Base-by-base conservation (phyloP, 1,284 basidiomycete species). In the Melanopsichium pennsylvanicum region DNA sequence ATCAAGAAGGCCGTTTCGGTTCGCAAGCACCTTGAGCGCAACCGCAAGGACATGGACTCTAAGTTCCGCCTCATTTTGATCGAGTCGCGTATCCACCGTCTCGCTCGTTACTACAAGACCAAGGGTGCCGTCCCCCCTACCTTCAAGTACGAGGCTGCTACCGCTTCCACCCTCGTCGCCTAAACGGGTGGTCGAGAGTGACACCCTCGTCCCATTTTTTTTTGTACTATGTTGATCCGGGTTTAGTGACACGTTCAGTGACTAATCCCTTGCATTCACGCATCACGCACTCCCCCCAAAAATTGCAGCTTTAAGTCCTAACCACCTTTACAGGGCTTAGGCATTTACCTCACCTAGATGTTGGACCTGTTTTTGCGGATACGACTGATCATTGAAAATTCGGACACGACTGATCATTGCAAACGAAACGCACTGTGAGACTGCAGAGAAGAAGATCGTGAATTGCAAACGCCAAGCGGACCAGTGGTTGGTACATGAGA, bases 1-100 rank as follows among this genome's bases (percentile, higher is more conserved):
- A 90, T 97, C 88, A 97, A 97, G 90, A 97, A 97, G 89, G 95
- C 95, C 83, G 94, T 97, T 82, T 87, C 91, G 76, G 92, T 98
- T 82, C 93, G 95, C 85, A 97, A 97, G 88, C 95, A 97, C 85
- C 88, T 98, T 78, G 93, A 97, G 85, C 87, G 88, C 80, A 97
- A 97, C 91, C 90, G 95, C 83, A 96, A 94, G 84, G 95, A 71
- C 60, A 68, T 70, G 66, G 93, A 86, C 82, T 93, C 91, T 85
- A 97, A 97, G 86, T 97, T 97, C 84, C 84, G 82, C 70, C 82
- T 95, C 81, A 94, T 95, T 86, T 86, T 97, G 78, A 95, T 97
- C 86, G 95, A 98, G 88, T 96, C 93, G 79, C 88, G 95, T 82
- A 97, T 98, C 84, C 95, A 98, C 87, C 89, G 95, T 55, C 87